Evolutionary conservation across 2,329 filamentous ascomycete genomes (phyloP).

Genomic region (Aspergillus ruber): DNA sequence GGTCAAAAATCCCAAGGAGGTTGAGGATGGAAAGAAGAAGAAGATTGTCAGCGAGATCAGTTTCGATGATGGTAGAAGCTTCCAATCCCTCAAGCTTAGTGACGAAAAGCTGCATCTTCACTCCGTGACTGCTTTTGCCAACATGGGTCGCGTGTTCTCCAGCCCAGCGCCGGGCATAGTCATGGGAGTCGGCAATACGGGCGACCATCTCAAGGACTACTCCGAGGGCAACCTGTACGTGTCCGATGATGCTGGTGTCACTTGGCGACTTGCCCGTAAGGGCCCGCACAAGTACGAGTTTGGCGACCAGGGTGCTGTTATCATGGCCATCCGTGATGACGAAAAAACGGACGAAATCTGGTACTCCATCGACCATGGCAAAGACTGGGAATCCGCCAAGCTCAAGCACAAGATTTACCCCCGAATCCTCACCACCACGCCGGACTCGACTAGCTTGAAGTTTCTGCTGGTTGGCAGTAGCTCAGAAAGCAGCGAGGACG

Average conservation of each 20-base stretch:
- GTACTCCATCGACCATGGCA: constrained; percentile 87
- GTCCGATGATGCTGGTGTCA: constrained; percentile 83
- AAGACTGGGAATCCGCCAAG: constrained; percentile 68
- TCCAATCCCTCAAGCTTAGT: constrained; percentile 63
- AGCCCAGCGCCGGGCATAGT: constrained; percentile 88
- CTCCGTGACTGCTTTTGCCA: constrained; percentile 78
- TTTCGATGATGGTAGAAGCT: constrained; percentile 90
- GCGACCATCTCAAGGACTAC: constrained; percentile 64
- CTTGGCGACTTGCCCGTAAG: constrained; percentile 66
- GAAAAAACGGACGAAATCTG: constrained; percentile 54
- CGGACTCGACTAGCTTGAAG: constrained; percentile 86
- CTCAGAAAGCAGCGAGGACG: constrained; percentile 41
- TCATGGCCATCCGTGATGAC: constrained; percentile 72
- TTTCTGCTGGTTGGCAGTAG: constrained; percentile 69
- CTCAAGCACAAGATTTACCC: constrained; percentile 67
- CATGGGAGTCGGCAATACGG: constrained; percentile 90
- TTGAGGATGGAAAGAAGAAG: constrained; percentile 60
- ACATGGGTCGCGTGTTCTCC: constrained; percentile 81
- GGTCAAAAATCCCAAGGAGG: constrained; percentile 77
- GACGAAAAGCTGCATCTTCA: constrained; percentile 74
- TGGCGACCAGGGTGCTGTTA: constrained; percentile 82
- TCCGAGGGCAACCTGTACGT: constrained; percentile 73
- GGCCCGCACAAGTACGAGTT: constrained; percentile 95
- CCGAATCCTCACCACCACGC: constrained; percentile 73
- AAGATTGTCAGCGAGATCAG: constrained; percentile 71